These are phyloP conservation scores for Phoma herbarum DNA, from an alignment of 2,329 filamentous ascomycete genomes.

Conservation along the genomic window DNA sequence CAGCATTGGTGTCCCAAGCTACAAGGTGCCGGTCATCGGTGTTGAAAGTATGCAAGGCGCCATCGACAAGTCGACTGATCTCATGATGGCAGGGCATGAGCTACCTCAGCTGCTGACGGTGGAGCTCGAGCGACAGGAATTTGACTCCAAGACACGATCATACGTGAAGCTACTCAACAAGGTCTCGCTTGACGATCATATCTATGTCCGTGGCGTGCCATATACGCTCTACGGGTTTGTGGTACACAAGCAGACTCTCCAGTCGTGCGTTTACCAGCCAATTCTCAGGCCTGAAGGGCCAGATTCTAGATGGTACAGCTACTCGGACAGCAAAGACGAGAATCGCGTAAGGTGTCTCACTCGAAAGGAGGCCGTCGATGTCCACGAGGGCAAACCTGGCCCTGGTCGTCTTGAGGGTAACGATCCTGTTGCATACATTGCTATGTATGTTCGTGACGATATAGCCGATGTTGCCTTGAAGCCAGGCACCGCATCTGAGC, in stretches of 20 bases:
- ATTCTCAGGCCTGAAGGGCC: constrained; percentile 66
- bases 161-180: constrained; percentile 67
- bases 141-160: constrained; percentile 62
- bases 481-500: constrained; percentile 55
- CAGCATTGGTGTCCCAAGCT: constrained; percentile 46
- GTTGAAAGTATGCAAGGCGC: constrained; percentile 54
- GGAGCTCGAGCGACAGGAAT: constrained; percentile 65
- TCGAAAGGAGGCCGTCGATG: constrained; percentile 61
- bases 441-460: constrained; percentile 64
- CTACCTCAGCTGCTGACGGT: constrained; percentile 62
- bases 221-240: constrained; percentile 69
- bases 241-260: constrained; percentile 66
- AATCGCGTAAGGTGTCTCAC: constrained; percentile 67
- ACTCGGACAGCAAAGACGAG: constrained; percentile 62
- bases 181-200: constrained; percentile 64
- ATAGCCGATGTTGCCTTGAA: constrained; percentile 51
- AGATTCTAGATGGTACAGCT: constrained; percentile 66
- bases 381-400: constrained; percentile 59
- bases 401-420: constrained; percentile 52
- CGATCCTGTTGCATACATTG: constrained; percentile 63
- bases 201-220: constrained; percentile 57
- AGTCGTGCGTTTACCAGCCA: constrained; percentile 67
- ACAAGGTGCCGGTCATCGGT: constrained; percentile 48
- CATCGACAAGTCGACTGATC: constrained; percentile 44
- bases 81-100: constrained; percentile 32